Conservation (phyloP, 176 grass and related monocot genomes). For the Oryza rufipogon region DNA sequence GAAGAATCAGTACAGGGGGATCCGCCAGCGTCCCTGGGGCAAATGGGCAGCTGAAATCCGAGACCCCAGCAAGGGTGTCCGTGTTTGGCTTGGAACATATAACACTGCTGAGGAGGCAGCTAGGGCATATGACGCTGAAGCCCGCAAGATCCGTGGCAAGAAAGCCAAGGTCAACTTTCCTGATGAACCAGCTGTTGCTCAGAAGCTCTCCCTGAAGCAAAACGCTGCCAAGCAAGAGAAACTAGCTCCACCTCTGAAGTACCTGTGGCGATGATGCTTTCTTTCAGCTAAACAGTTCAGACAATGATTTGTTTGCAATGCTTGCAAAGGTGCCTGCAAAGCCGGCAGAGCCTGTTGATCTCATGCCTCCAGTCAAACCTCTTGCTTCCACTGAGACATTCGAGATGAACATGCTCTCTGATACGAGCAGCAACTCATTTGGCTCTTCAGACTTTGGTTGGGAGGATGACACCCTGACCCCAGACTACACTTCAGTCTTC, state of each 20-base stretch:
- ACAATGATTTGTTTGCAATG: constrained; percentile 58
- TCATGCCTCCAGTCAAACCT: constrained; percentile 27
- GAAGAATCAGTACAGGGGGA: constrained; percentile 79
- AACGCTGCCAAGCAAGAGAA: constrained; percentile 32
- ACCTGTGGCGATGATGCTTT: constrained; percentile 33
- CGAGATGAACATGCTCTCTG: constrained; percentile 51
- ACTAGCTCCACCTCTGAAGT: constrained; percentile 32
- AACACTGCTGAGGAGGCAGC: constrained; percentile 79
- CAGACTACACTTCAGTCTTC: constrained; percentile 52
- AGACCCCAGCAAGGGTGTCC: constrained; percentile 79
- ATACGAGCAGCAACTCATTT: constrained; percentile 62
- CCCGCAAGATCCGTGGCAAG: constrained; percentile 75
- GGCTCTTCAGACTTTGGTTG: constrained; percentile 54
- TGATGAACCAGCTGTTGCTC: constrained; percentile 44
- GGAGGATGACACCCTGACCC: constrained; percentile 52
- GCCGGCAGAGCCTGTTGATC: constrained; percentile 30
- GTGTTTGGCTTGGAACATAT: constrained; percentile 93
- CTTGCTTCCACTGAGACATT: constrained; percentile 23
- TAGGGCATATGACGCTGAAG: constrained; percentile 79
- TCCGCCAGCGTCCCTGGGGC: constrained; percentile 75
- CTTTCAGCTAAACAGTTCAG: constrained; percentile 28
- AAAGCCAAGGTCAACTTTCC: constrained; percentile 90
- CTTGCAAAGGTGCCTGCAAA: constrained; percentile 48
- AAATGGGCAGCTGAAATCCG: constrained; percentile 91
- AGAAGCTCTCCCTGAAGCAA: constrained; percentile 33